A percentile compares a stretch with the other conserved stretches of the same genome.
Conservation (phyloP, 2,329 filamentous ascomycete genomes). For the Teratosphaeria zuluensis region DNA sequence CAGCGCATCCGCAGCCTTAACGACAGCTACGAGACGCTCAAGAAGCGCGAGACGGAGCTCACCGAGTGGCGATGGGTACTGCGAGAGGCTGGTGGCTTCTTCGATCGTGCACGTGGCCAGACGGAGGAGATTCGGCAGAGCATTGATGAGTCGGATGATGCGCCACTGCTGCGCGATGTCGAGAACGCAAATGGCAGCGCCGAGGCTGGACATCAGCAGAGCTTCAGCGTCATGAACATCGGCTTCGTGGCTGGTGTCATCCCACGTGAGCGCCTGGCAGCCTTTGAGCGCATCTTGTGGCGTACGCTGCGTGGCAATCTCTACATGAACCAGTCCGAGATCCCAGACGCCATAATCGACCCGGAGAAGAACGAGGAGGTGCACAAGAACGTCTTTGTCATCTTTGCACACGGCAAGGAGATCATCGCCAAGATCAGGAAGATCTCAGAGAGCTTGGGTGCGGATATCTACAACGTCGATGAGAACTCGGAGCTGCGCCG, state of each 20-base stretch:
- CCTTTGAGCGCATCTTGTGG: conserved; percentile 97
- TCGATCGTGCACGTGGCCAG: conserved; percentile 89
- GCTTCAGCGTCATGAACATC: conserved; percentile 95
- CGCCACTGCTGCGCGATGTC: conserved; percentile 83
- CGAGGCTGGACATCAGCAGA: conserved; percentile 21
- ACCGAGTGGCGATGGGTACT: conserved; percentile 98
- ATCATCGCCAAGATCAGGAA: conserved; percentile 98
- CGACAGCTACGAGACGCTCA: conserved; percentile 96
- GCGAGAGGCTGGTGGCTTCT: conserved; percentile 92
- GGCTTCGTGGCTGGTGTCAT: conserved; percentile 97
- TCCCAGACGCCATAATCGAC: conserved; percentile 84
- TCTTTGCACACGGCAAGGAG: conserved; percentile 97
- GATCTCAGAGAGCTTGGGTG: conserved; percentile 94
- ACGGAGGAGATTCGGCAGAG: conserved; percentile 94
- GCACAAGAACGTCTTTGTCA: conserved; percentile 98
- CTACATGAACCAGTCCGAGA: conserved; percentile 99
- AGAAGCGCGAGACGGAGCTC: conserved; percentile 93
- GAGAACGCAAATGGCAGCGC: conserved; percentile 51
- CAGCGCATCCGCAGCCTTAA: conserved; percentile 85
- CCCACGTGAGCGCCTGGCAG: conserved; percentile 78
- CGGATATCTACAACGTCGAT: conserved; percentile 91
- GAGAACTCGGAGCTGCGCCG: conserved; percentile 92
- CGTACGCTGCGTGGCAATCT: conserved; percentile 92
- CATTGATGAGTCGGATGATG: conserved; percentile 76
- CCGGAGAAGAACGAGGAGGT: conserved; percentile 85